A percentile compares a stretch with the other conserved stretches of the same genome.
phyloP scores from a whole-genome alignment of 2,329 filamentous ascomycete genomes.

The Fusarium udum region DNA sequence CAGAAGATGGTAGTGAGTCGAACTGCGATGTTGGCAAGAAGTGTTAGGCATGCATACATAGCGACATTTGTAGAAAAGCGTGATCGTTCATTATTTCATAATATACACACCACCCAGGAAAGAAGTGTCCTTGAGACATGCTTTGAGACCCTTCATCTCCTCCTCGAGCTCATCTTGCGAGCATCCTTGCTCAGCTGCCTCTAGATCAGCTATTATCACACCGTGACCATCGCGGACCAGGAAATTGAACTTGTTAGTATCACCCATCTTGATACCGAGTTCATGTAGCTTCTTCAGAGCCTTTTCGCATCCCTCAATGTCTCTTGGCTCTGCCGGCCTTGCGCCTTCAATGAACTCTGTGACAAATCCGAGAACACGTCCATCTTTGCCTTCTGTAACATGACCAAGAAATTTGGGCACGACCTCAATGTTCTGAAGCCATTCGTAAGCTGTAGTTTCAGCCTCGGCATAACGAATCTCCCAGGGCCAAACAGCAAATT shows the following conservation, averaged over 20 bases:
- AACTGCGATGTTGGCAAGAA: constrained; percentile 10
- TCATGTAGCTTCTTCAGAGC: constrained; percentile 38
- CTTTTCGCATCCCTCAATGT: constrained; percentile 38
- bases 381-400: constrained; percentile 38
- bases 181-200: constrained; percentile 36
- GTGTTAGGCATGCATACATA: background rate
- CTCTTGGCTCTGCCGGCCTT: constrained; percentile 33
- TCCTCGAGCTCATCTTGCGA: constrained; percentile 34
- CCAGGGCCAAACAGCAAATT: constrained; percentile 44
- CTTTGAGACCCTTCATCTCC: constrained; percentile 37
- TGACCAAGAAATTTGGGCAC: constrained; percentile 45
- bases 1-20: constrained; percentile 19
- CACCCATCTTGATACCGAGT: constrained; percentile 44
- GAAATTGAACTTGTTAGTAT: constrained; percentile 46
- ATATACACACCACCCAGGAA: background rate
- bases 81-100: background rate
- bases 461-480: constrained; percentile 37
- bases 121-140: constrained; percentile 9
- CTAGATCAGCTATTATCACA: constrained; percentile 41
- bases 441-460: constrained; percentile 44
- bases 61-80: background rate
- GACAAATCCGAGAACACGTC: constrained; percentile 43
- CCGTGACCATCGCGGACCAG: constrained; percentile 38
- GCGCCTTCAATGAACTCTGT: constrained; percentile 37
- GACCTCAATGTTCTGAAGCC: constrained; percentile 37